Evolutionary conservation across 805 yeast species (phyloP).

Genomic region (Metschnikowia henanensis): DNA sequence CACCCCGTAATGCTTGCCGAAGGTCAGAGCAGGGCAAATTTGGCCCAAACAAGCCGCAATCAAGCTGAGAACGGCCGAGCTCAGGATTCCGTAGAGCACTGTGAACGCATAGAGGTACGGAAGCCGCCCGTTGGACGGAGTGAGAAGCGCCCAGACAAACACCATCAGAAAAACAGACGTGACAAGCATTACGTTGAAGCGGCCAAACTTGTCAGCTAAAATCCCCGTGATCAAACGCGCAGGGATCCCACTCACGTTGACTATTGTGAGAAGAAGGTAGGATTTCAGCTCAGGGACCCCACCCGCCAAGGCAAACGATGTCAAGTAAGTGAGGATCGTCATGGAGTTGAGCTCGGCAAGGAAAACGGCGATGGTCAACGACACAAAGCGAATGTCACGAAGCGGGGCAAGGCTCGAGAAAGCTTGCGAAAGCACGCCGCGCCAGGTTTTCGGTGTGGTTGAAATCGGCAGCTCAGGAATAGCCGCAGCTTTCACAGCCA

Average conservation of each 20-base stretch:
- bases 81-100: slow-evolving; percentile 55
- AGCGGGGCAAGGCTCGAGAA: slow-evolving; percentile 25
- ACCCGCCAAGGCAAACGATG: slow-evolving; percentile 51
- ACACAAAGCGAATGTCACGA: slow-evolving; percentile 43
- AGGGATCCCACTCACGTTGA: slow-evolving; percentile 45
- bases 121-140: slow-evolving; percentile 29
- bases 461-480: neutral
- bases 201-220: slow-evolving; percentile 41
- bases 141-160: slow-evolving; percentile 26
- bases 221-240: slow-evolving; percentile 33
- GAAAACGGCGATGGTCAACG: slow-evolving; percentile 42
- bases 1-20: slow-evolving; percentile 72
- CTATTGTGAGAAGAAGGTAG: slow-evolving; percentile 47
- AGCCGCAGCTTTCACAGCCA: neutral
- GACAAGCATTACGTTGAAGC: slow-evolving; percentile 50
- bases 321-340: slow-evolving; percentile 48
- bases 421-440: neutral
- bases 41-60: slow-evolving; percentile 69
- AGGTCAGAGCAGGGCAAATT: slow-evolving; percentile 60
- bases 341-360: slow-evolving; percentile 49
- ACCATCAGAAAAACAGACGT: slow-evolving; percentile 32
- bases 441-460: neutral
- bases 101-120: slow-evolving; percentile 51
- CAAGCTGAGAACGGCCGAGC: slow-evolving; percentile 63
- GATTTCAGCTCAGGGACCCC: slow-evolving; percentile 46